Percentiles rank a stretch among this genome's conserved stretches.
Conservation (phyloP, 1,284 basidiomycete genomes). For the Tilletia indica region DNA sequence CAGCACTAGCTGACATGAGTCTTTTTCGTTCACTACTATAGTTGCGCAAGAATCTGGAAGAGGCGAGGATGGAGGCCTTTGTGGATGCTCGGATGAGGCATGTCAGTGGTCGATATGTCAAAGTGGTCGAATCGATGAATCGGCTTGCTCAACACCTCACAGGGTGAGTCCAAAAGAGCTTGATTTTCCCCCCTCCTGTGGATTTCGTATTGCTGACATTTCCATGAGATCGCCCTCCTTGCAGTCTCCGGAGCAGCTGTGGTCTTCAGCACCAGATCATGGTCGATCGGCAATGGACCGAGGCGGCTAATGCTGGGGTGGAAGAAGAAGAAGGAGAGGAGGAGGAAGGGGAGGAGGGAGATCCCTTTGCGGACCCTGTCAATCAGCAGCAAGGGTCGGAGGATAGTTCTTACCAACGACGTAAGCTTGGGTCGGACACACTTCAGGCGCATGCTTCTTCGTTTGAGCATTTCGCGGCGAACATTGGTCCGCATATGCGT, state of each 20-base stretch:
- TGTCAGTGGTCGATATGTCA: constrained; percentile 34
- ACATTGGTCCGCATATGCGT: constrained; percentile 50
- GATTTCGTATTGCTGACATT: neutral
- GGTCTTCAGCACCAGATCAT: constrained; percentile 48
- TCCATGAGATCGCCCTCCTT: neutral
- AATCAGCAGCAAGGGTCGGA: neutral
- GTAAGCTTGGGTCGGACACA: neutral
- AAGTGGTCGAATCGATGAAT: constrained; percentile 45
- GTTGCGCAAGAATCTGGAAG: constrained; percentile 46
- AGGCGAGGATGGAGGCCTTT: constrained; percentile 45
- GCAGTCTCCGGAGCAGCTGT: constrained; percentile 43
- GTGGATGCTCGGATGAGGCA: constrained; percentile 46
- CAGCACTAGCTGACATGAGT: too few relatives aligned
- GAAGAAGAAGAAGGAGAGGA: too few relatives aligned
- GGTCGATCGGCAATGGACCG: constrained; percentile 22
- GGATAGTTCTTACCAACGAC: neutral
- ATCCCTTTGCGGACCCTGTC: constrained; percentile 9
- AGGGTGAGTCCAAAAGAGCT: constrained; percentile 9
- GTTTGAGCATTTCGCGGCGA: constrained; percentile 42
- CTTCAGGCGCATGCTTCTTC: constrained; percentile 19
- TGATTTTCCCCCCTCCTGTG: too few relatives aligned
- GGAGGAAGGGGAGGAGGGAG: neutral
- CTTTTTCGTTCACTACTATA: too few relatives aligned
- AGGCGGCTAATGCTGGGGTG: neutral
- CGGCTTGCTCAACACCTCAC: constrained; percentile 47